phyloP scores from a whole-genome alignment of 306 rosid genomes.

The Vigna nakashimae region DNA sequence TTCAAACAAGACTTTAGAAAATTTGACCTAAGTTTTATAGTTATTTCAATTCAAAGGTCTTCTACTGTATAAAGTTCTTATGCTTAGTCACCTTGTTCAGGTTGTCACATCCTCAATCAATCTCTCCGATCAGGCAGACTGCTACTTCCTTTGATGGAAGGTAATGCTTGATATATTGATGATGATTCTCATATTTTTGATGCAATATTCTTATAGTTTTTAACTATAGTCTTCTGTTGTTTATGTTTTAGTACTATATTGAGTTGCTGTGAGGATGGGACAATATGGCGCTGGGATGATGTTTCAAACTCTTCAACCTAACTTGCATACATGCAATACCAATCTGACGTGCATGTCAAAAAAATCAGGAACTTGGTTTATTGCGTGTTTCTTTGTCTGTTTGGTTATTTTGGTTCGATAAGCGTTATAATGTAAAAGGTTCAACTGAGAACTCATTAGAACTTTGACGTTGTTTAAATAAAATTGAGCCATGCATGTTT shows the following conservation, averaged over 20 bases:
- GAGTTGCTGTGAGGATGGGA: conserved; percentile 93
- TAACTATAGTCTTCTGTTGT: background rate
- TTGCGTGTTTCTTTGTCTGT: background rate
- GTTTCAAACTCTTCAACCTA: conserved; percentile 40
- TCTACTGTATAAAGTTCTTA: conserved; percentile 20
- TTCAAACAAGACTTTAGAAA: background rate
- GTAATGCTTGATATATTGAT: conserved; percentile 48
- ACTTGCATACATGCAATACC: conserved; percentile 13
- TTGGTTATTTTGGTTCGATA: background rate
- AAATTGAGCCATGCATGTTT: background rate
- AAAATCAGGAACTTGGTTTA: conserved; percentile 3
- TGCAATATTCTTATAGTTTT: background rate
- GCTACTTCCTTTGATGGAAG: conserved; percentile 95
- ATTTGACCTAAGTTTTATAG: background rate
- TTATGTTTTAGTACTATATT: conserved; percentile 78
- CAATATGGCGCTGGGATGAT: conserved; percentile 99
- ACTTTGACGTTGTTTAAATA: background rate
- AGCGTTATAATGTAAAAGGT: background rate
- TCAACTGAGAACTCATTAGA: background rate
- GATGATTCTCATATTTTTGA: conserved; percentile 12
- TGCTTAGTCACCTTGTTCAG: conserved; percentile 49
- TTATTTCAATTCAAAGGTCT: background rate
- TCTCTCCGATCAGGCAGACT: conserved; percentile 88
- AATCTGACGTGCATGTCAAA: conserved; percentile 7
- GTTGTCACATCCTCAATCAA: conserved; percentile 85